Evolutionary conservation across 192 early-diverging fungal species (phyloP).

Genomic region (Coemansia aciculifera): DNA sequence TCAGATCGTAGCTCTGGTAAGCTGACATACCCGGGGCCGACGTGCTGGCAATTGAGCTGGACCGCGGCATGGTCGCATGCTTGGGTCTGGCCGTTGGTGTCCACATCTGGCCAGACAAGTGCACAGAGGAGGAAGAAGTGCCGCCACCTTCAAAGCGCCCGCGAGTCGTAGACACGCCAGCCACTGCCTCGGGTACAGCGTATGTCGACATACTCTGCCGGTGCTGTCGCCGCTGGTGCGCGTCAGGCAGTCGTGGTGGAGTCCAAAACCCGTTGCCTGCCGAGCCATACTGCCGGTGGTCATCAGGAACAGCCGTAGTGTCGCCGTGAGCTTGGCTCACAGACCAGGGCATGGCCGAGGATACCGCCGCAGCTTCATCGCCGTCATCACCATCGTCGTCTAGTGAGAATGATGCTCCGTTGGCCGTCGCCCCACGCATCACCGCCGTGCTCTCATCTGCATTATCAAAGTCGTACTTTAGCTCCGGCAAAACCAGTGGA

Average conservation of each 20-base stretch:
- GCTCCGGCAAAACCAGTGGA: constrained; percentile 5
- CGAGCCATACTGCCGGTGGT: background rate
- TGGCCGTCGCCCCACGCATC: constrained; percentile 35
- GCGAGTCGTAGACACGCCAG: background rate
- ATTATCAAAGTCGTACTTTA: constrained; percentile 6
- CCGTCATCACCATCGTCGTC: constrained; percentile 32
- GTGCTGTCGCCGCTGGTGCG: constrained; percentile 43
- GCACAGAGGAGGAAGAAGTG: background rate
- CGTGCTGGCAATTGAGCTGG: background rate
- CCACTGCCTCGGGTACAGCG: constrained; percentile 2
- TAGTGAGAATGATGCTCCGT: constrained; percentile 48
- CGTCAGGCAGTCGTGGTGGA: constrained; percentile 32
- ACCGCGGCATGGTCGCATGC: constrained; percentile 6
- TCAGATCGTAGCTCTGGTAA: constrained; percentile 9
- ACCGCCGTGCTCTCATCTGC: constrained; percentile 1
- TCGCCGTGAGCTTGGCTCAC: background rate
- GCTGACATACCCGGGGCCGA: constrained; percentile 1
- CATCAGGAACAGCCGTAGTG: background rate
- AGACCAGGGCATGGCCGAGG: constrained; percentile 9
- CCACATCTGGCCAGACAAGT: background rate
- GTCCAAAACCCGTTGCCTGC: constrained; percentile 28
- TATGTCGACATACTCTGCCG: constrained; percentile 38
- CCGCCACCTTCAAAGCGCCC: constrained; percentile 3
- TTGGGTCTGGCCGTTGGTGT: background rate
- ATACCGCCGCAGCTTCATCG: background rate